phyloP scores from a whole-genome alignment of 495 filamentous ascomycete genomes.

The Neurospora sublineolata region DNA sequence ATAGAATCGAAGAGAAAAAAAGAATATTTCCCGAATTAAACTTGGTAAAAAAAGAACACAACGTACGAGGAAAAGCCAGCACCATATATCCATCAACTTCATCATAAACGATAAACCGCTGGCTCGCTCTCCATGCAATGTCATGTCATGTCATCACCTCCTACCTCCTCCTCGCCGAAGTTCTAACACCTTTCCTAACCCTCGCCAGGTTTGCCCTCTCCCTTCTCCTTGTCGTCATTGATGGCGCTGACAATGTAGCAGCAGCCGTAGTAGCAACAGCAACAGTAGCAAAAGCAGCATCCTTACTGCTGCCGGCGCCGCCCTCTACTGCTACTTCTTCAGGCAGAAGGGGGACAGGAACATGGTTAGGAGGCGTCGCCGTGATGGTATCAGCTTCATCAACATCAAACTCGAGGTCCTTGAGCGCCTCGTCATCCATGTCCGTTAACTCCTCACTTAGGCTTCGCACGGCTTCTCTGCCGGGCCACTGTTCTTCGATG shows the following conservation, averaged over 20 bases:
- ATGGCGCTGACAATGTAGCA: neutral
- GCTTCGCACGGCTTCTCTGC: constrained; percentile 59
- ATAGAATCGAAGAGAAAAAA: neutral
- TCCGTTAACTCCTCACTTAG: constrained; percentile 83
- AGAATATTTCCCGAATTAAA: neutral
- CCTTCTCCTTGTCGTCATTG: constrained; percentile 16
- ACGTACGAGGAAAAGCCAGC: neutral
- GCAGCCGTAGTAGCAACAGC: neutral
- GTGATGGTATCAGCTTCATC: constrained; percentile 30
- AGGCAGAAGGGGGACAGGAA: constrained; percentile 1
- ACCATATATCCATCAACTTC: neutral
- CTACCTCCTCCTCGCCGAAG: constrained; percentile 14
- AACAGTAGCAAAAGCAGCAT: neutral
- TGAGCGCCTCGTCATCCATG: constrained; percentile 75
- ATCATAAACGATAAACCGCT: neutral
- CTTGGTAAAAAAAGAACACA: neutral
- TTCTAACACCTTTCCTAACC: constrained; percentile 14
- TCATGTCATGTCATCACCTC: constrained; percentile 6
- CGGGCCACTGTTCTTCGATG: constrained; percentile 51
- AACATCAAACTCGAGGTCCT: constrained; percentile 41
- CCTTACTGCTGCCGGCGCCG: neutral
- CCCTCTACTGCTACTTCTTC: constrained; percentile 2
- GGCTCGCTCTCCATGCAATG: neutral
- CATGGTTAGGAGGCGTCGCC: constrained; percentile 24
- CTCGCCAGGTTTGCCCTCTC: constrained; percentile 19